Evolutionary conservation across 805 yeast species (phyloP).

Genomic region (Ogataea henricii): DNA sequence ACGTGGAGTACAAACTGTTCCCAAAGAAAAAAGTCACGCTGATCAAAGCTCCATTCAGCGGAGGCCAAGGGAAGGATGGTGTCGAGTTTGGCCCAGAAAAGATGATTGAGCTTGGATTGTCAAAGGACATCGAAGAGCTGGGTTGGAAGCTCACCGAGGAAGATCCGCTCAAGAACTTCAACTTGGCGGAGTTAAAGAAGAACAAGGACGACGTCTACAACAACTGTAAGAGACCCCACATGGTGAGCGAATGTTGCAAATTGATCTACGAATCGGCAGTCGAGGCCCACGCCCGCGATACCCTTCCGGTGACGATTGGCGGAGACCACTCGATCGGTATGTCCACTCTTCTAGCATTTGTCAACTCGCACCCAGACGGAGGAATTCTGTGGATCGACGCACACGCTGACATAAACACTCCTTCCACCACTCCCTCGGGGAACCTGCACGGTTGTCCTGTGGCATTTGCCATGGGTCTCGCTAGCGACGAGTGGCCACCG

Average conservation of each 20-base stretch:
- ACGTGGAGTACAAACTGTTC: slow-evolving; percentile 52
- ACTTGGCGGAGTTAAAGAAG: slow-evolving; percentile 45
- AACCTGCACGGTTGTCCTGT: slow-evolving; percentile 97
- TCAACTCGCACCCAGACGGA: slow-evolving; percentile 79
- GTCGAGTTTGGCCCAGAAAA: slow-evolving; percentile 93
- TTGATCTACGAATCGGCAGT: slow-evolving; percentile 62
- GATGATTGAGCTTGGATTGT: slow-evolving; percentile 71
- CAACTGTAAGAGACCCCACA: slow-evolving; percentile 67
- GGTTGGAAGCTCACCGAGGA: slow-evolving; percentile 68
- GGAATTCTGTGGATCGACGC: slow-evolving; percentile 97
- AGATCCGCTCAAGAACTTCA: slow-evolving; percentile 54
- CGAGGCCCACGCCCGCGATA: slow-evolving; percentile 46
- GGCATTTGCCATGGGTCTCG: slow-evolving; percentile 84
- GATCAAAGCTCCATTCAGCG: slow-evolving; percentile 89
- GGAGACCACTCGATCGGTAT: slow-evolving; percentile 98
- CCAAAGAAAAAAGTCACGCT: slow-evolving; percentile 61
- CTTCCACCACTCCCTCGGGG: slow-evolving; percentile 79
- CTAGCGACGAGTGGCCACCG: slow-evolving; percentile 64
- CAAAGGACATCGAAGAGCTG: slow-evolving; percentile 57
- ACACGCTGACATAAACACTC: slow-evolving; percentile 95
- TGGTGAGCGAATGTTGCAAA: slow-evolving; percentile 74
- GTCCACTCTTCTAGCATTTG: slow-evolving; percentile 85
- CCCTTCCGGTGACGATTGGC: slow-evolving; percentile 83
- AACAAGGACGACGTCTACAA: slow-evolving; percentile 52
- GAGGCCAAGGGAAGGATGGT: slow-evolving; percentile 93